phyloP scores from a whole-genome alignment of 257 asterid species.

The Rehmannia glutinosa region DNA sequence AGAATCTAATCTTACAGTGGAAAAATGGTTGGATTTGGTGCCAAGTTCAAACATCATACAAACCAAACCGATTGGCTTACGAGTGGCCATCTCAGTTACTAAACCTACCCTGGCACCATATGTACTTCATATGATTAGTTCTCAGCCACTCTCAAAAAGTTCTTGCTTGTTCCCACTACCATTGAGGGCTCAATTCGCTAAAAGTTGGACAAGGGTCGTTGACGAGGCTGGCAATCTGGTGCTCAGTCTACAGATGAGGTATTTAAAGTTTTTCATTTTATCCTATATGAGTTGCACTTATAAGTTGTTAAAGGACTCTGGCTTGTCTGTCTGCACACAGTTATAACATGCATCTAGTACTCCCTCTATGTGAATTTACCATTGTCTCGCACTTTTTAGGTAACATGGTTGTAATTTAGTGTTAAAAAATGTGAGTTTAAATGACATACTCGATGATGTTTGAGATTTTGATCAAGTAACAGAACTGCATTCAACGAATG shows the following conservation, averaged over 20 bases:
- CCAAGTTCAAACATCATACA: constrained; percentile 45
- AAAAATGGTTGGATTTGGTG: constrained; percentile 83
- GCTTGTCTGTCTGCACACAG: too few species aligned
- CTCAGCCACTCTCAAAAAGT: constrained; percentile 48
- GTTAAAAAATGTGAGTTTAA: too few species aligned
- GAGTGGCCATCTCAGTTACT: constrained; percentile 84
- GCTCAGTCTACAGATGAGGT: constrained; percentile 82
- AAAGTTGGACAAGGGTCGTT: constrained; percentile 45
- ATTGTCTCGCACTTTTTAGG: too few species aligned
- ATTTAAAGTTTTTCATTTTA: constrained; percentile 8
- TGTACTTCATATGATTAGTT: constrained; percentile 49
- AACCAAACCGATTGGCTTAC: constrained; percentile 51
- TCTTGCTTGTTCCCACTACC: constrained; percentile 69
- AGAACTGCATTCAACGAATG: too few species aligned
- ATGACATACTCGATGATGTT: too few species aligned
- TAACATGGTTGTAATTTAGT: too few species aligned
- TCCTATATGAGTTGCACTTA: too few species aligned
- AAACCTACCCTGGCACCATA: constrained; percentile 58
- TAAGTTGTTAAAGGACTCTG: too few species aligned
- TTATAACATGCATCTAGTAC: too few species aligned
- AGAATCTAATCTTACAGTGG: constrained; percentile 49
- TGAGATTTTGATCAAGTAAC: too few species aligned
- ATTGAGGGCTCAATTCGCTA: constrained; percentile 40
- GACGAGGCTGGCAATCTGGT: constrained; percentile 67
- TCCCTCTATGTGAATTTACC: too few species aligned